phyloP scores from a whole-genome alignment of 108 stramenopile genomes.

The Stephanodiscus triporus region DNA sequence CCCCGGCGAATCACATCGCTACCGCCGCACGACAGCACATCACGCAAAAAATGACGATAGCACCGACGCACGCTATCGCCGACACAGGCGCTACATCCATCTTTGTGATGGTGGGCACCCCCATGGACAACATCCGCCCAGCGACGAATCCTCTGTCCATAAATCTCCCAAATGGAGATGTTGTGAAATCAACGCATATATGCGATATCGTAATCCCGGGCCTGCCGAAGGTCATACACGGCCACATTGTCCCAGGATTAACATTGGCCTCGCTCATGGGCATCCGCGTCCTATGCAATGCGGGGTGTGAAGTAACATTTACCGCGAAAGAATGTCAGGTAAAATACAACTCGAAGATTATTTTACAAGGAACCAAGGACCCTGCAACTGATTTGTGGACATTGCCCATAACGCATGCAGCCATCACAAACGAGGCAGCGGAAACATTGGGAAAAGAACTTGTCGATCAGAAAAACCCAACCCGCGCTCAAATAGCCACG shows the following conservation, averaged over 20 bases:
- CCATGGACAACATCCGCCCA: neutral
- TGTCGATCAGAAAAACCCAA: no score
- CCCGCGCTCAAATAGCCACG: no score
- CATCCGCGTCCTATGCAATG: slow-evolving; percentile 9
- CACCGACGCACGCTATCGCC: slow-evolving; percentile 2
- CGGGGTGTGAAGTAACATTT: slow-evolving; percentile 22
- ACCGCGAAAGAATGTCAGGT: slow-evolving; percentile 9
- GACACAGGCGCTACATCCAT: slow-evolving; percentile 24
- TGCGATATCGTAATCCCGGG: slow-evolving; percentile 15
- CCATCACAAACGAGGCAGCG: neutral
- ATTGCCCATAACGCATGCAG: slow-evolving; percentile 4
- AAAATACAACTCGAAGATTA: slow-evolving; percentile 2
- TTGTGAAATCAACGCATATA: slow-evolving; percentile 28
- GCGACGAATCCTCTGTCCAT: slow-evolving; percentile 14
- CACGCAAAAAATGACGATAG: no score
- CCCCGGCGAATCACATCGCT: no score
- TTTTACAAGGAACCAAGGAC: slow-evolving; percentile 10
- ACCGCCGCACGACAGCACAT: no score
- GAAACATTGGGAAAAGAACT: no score
- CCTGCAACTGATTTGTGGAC: slow-evolving; percentile 22
- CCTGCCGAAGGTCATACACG: neutral
- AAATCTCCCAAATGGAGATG: slow-evolving; percentile 20
- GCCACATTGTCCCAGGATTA: neutral
- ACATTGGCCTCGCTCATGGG: neutral
- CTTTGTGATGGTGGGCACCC: slow-evolving; percentile 4